These are phyloP conservation scores for Pythium coloratum DNA, from an alignment of 352 stramenopile genomes.

Conservation along the genomic window DNA sequence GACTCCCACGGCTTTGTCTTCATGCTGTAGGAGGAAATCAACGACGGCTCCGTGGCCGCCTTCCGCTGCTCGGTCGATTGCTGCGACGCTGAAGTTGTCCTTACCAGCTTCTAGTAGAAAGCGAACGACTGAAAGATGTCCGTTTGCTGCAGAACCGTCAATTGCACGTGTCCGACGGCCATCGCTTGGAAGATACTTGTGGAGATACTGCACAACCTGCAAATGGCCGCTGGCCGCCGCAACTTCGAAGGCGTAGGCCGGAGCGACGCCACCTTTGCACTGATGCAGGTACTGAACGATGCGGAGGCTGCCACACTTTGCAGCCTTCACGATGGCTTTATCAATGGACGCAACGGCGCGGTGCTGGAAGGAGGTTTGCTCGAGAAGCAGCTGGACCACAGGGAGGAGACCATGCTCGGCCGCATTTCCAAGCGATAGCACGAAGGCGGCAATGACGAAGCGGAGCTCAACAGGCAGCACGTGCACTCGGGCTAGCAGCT, in stretches of 20 bases:
- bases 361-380: not conserved
- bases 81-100: conserved; percentile 37
- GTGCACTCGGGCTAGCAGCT: not conserved
- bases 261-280: conserved; percentile 33
- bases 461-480: conserved; percentile 29
- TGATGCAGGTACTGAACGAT: conserved; percentile 44
- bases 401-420: conserved; percentile 17
- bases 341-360: not conserved
- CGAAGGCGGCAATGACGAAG: conserved; percentile 33
- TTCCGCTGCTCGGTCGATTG: conserved; percentile 41
- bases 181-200: not conserved
- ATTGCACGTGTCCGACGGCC: conserved; percentile 22
- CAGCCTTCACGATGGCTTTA: not conserved
- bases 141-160: conserved; percentile 17
- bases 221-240: conserved; percentile 36
- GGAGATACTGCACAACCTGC: conserved; percentile 15
- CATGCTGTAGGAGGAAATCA: conserved; percentile 31
- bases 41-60: conserved; percentile 38
- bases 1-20: conserved; percentile 28
- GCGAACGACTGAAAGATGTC: conserved; percentile 28
- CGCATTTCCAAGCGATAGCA: conserved; percentile 30
- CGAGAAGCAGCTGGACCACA: conserved; percentile 20
- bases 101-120: conserved; percentile 37
- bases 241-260: conserved; percentile 31
- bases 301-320: conserved; percentile 15